These are phyloP conservation scores for Ascocoryne sarcoides DNA, from an alignment of 2,329 filamentous ascomycete species.

Conservation along the genomic window DNA sequence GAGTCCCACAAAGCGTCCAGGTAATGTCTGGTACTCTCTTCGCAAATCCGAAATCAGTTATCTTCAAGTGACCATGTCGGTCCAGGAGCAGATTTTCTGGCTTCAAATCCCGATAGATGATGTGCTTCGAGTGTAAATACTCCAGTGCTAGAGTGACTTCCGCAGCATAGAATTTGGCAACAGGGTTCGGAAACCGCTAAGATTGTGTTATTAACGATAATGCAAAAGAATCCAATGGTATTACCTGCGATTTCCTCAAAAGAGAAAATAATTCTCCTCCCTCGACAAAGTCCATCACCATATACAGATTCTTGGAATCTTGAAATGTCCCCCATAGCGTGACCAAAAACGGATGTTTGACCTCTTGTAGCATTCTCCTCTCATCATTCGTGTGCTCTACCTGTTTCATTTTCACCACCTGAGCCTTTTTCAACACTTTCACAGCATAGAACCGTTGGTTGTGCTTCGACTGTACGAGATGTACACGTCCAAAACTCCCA, in stretches of 20 bases:
- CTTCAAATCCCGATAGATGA: conserved; percentile 97
- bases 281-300: conserved; percentile 99
- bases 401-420: conserved; percentile 99
- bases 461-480: conserved; percentile 94
- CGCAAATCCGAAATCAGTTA: conserved; percentile 97
- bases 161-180: conserved; percentile 97
- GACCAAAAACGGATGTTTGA: conserved; percentile 96
- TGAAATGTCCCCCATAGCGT: conserved; percentile 98
- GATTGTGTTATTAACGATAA: conserved; percentile 6
- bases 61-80: conserved; percentile 89
- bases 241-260: conserved; percentile 80
- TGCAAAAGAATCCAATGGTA: neutral
- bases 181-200: conserved; percentile 94
- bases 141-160: conserved; percentile 94
- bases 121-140: conserved; percentile 88
- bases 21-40: conserved; percentile 98
- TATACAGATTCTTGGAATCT: conserved; percentile 91
- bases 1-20: conserved; percentile 96
- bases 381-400: conserved; percentile 99
- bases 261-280: conserved; percentile 95
- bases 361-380: conserved; percentile 86
- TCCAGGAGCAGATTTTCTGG: conserved; percentile 89
- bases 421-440: conserved; percentile 96
- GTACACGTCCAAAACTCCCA: conserved; percentile 92
- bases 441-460: conserved; percentile 97